Conservation (phyloP, 805 yeast genomes). For the Metschnikowia koreensis region DNA sequence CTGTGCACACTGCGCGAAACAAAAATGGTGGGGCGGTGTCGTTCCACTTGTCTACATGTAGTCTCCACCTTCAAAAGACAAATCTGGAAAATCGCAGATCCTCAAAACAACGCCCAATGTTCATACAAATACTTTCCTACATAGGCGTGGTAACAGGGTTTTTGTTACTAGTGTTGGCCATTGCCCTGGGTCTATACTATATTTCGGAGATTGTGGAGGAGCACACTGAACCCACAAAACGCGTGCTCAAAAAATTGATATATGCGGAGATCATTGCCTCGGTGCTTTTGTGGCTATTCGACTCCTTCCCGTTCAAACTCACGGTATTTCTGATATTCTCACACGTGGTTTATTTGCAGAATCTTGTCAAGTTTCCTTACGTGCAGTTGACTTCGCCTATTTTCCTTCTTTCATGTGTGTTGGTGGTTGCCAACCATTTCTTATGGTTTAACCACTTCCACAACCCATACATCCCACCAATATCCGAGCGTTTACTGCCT, state of each 20-base stretch:
- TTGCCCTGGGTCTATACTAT: slow-evolving; percentile 90
- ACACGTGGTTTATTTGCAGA: slow-evolving; percentile 71
- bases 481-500: slow-evolving; percentile 55
- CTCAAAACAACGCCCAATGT: slow-evolving; percentile 22
- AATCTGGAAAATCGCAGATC: background rate
- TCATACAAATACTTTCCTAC: slow-evolving; percentile 39
- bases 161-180: slow-evolving; percentile 45
- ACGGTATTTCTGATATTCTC: slow-evolving; percentile 68
- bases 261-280: slow-evolving; percentile 56
- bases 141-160: slow-evolving; percentile 40
- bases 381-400: slow-evolving; percentile 70
- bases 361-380: slow-evolving; percentile 78
- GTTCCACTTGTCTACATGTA: background rate
- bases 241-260: slow-evolving; percentile 63
- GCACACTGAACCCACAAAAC: slow-evolving; percentile 79
- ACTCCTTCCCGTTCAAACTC: slow-evolving; percentile 72
- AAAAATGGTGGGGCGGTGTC: background rate
- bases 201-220: slow-evolving; percentile 92
- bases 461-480: slow-evolving; percentile 68
- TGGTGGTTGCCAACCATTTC: slow-evolving; percentile 79
- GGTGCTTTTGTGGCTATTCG: slow-evolving; percentile 62
- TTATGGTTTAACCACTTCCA: slow-evolving; percentile 87
- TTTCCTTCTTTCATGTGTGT: slow-evolving; percentile 66
- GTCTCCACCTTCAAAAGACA: background rate
- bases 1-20: background rate